Base-by-base conservation (phyloP, 805 yeast species). In the Kregervanrija fluxuum region DNA sequence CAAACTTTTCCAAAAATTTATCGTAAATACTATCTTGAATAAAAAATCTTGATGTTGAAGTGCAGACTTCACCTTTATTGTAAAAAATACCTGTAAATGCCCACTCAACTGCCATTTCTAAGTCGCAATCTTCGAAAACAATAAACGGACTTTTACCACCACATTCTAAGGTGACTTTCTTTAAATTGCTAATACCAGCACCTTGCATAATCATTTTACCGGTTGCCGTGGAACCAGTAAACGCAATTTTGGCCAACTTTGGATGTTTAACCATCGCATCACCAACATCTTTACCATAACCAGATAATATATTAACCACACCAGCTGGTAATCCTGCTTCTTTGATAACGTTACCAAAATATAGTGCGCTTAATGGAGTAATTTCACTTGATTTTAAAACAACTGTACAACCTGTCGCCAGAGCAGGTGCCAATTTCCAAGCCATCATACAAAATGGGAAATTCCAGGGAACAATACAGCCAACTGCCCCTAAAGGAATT, bases 401-500 rank as follows among this genome's bases (percentile, higher is more conserved):
- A 52, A 79, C 71, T 39, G 85, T 77, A 68, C 82, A 81, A 63
- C 88, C 88, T 51, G 87, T 79, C 38, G 84, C 83, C 53, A 82
- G 66, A 44, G 85, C 86, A 14, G 91, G 89, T 34, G 83, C 87
- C 48, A 83, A 69, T 61, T 83, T 83, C 91, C 91, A 83, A 30
- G 83, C 65, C 61, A 80, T 70, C 85, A 83, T 82, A 73, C 81
- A 74, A 54, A 83, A 67, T 49, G 91, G 91, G 74, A 82, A 83
- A 64, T 83, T 83, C 90, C 90, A 83, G 55, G 91, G 90, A 52
- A 83, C 80, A 53, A 84, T 82, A 62, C 81, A 85, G 41, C 87
- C 93, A 66, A 87, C 82, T 22, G 82, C 84, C 59, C 90, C 91
- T 50, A 82, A 63, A 52, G 79, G 79, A 58, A 73, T 75, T 54